Percentiles rank a stretch among this genome's conserved stretches.
phyloP scores from a whole-genome alignment of 257 asterid species.

The Rauvolfia tetraphylla region DNA sequence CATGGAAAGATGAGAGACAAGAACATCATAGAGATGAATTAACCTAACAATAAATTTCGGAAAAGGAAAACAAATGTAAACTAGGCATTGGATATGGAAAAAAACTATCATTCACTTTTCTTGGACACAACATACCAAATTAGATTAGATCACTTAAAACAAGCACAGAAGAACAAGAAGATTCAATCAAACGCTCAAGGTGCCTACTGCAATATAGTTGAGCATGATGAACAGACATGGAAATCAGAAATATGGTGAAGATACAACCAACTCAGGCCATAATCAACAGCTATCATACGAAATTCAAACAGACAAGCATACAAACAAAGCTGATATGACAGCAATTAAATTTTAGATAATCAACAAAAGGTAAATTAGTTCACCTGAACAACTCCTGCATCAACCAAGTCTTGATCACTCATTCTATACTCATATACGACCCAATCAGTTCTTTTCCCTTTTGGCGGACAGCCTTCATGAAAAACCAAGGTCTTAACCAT shows the following conservation, averaged over 20 bases:
- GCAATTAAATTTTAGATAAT: neutral
- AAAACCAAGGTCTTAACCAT: constrained; percentile 72
- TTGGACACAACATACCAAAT: neutral
- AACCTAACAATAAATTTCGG: neutral
- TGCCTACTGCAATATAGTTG: neutral
- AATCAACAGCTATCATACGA: neutral
- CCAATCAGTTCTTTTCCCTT: constrained; percentile 84
- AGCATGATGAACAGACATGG: too few species aligned
- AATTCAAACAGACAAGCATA: neutral
- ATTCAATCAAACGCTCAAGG: neutral
- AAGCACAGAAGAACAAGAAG: neutral
- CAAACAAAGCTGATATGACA: neutral
- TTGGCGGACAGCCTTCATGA: constrained; percentile 67
- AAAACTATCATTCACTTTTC: neutral
- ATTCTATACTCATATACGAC: constrained; percentile 66
- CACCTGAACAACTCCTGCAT: constrained; percentile 60
- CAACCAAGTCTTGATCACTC: constrained; percentile 45
- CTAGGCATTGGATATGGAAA: too few species aligned
- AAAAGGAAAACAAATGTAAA: neutral
- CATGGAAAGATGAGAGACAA: neutral
- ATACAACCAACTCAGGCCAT: neutral
- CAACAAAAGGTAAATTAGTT: constrained; percentile 1
- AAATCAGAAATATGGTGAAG: neutral
- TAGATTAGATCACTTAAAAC: neutral
- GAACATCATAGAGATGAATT: neutral